Evolutionary conservation across 225 moss, liverwort and hornwort genomes (phyloP).

Genomic region (Marchantia polymorpha): DNA sequence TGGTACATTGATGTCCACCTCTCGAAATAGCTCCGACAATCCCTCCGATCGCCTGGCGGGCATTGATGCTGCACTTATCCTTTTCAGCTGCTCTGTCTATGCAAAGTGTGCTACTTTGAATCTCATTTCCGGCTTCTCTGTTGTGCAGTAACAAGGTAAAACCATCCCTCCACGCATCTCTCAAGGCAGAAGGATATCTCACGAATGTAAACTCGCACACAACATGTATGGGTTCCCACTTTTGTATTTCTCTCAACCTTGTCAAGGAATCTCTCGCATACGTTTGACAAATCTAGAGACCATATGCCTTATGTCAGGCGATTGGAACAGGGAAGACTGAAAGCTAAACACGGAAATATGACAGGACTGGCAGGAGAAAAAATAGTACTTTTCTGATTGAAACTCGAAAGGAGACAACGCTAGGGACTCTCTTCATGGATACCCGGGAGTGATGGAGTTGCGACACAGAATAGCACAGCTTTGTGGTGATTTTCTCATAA

Average conservation of each 20-base stretch:
- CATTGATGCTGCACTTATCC: conserved; percentile 27
- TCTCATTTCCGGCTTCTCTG: conserved; percentile 24
- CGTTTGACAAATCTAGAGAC: conserved; percentile 3
- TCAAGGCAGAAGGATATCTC: conserved; percentile 18
- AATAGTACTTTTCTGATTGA: neutral
- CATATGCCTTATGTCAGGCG: neutral
- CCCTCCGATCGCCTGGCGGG: conserved; percentile 30
- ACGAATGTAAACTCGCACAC: conserved; percentile 10
- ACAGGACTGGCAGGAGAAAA: neutral
- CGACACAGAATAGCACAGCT: neutral
- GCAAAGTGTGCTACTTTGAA: conserved; percentile 22
- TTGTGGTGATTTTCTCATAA: neutral
- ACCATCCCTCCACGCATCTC: conserved; percentile 8
- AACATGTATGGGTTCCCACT: neutral
- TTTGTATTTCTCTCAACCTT: conserved; percentile 8
- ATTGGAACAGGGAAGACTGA: neutral
- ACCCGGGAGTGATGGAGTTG: neutral
- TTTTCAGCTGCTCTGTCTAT: conserved; percentile 34
- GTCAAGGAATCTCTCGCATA: neutral
- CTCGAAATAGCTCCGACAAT: conserved; percentile 26
- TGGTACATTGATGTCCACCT: conserved; percentile 25
- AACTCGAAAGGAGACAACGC: neutral
- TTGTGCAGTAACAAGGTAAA: conserved; percentile 14
- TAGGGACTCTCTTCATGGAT: neutral
- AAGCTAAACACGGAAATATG: conserved; percentile 2